These are phyloP conservation scores for Viridothelium virens DNA, from an alignment of 495 filamentous ascomycete species.

Conservation along the genomic window DNA sequence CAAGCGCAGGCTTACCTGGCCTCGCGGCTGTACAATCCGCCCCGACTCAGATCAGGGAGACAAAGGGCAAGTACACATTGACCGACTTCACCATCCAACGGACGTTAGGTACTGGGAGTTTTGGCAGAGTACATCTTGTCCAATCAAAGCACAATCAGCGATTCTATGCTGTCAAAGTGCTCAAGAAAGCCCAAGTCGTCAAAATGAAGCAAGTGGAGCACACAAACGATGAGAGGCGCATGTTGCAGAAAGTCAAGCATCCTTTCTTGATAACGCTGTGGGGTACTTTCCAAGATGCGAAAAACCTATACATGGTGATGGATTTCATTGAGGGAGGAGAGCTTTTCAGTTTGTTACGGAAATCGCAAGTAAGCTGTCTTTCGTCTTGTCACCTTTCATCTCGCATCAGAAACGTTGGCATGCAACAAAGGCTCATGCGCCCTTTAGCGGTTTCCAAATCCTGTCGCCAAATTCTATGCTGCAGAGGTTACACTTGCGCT, in stretches of 20 bases:
- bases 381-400: neutral
- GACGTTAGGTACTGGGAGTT: slow-evolving; percentile 92
- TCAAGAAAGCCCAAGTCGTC: slow-evolving; percentile 97
- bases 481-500: slow-evolving; percentile 92
- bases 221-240: slow-evolving; percentile 92
- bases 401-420: neutral
- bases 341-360: slow-evolving; percentile 87
- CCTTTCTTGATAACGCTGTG: slow-evolving; percentile 95
- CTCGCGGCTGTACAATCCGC: slow-evolving; percentile 7
- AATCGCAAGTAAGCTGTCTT: slow-evolving; percentile 73
- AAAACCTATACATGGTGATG: slow-evolving; percentile 99
- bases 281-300: slow-evolving; percentile 94
- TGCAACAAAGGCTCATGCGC: neutral
- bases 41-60: slow-evolving; percentile 50
- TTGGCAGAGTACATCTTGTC: slow-evolving; percentile 90
- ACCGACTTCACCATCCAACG: slow-evolving; percentile 79
- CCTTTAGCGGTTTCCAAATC: slow-evolving; percentile 87
- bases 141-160: slow-evolving; percentile 95
- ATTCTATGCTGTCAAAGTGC: slow-evolving; percentile 94
- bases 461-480: slow-evolving; percentile 97
- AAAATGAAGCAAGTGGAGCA: slow-evolving; percentile 99
- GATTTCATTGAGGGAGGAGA: slow-evolving; percentile 99
- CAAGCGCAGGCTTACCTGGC: slow-evolving; percentile 29
- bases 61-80: slow-evolving; percentile 96
- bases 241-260: slow-evolving; percentile 92